A percentile compares a stretch with the other conserved stretches of the same genome.
Conservation (phyloP, 805 yeast species). For the Ogataea pignaliae region DNA sequence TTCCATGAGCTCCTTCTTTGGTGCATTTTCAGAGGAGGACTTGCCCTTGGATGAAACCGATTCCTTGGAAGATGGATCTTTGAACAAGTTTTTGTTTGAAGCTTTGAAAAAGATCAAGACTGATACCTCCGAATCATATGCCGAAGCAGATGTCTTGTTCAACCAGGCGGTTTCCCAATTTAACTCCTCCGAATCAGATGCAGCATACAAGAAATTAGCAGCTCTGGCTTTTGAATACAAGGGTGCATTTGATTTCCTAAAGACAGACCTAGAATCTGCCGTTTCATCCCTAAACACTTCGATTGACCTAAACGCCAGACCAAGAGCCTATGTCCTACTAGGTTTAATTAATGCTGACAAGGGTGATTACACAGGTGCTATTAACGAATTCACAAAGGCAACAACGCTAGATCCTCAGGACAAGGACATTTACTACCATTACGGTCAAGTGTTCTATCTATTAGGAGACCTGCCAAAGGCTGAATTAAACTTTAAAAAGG, state of each 20-base stretch:
- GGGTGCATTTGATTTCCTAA: constrained; percentile 81
- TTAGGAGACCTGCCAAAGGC: constrained; percentile 74
- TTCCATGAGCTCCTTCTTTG: constrained; percentile 79
- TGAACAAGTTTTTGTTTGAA: constrained; percentile 58
- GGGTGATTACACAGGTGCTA: constrained; percentile 56
- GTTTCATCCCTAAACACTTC: constrained; percentile 61
- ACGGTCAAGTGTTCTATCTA: constrained; percentile 87
- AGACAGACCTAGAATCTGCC: constrained; percentile 65
- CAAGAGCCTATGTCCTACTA: constrained; percentile 76
- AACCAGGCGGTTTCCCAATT: constrained; percentile 51
- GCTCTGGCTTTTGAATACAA: constrained; percentile 80
- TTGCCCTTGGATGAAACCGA: constrained; percentile 41
- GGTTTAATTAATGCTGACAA: constrained; percentile 82
- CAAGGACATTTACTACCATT: constrained; percentile 87
- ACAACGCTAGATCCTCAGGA: constrained; percentile 60
- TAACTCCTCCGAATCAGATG: constrained; percentile 30
- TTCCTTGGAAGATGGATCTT: constrained; percentile 48
- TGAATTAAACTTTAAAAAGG: constrained; percentile 65
- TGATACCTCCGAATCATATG: constrained; percentile 56
- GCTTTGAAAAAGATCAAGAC: constrained; percentile 50
- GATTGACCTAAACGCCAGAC: constrained; percentile 63
- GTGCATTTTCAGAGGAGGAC: constrained; percentile 65
- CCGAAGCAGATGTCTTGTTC: constrained; percentile 54
- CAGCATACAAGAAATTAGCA: constrained; percentile 35
- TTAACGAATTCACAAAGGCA: constrained; percentile 67